Evolutionary conservation across 306 rosid genomes (phyloP), one percentile per base, ranked within the genome.

Genomic region (Vigna nakashimae): DNA sequence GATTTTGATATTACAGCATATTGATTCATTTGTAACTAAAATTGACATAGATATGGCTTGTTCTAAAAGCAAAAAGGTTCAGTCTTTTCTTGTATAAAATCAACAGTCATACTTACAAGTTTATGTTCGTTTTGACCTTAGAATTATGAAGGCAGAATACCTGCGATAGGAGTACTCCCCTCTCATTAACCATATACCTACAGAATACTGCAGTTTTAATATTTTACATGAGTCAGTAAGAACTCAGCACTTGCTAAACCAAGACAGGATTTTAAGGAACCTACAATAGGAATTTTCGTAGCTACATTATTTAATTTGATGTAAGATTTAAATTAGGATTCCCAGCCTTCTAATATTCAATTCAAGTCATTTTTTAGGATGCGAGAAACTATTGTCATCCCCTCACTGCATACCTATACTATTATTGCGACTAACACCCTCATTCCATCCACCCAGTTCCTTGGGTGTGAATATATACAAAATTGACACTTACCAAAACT

Each of bases 161-260:
- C 30, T 5, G 0, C 40, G 8, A 40, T 1, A 9, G 48, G 24
- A 57, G 53, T 4, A 22, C 18, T 34, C 8, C 58, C 66, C 49
- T 32, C 7, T 26, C 34, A n/a, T 13, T 7, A 76, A 69, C 74
- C 46, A 22, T 65, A 72, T 79, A 65, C 57, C 65, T 11, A 60
- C 16, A 16, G 8, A 28, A 32, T 36, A 46, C 50, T 51, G 63
- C 32, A n/a, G 16, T 38, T 42, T 64, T 26, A 24, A 8, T 67
- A 42, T 70, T 42, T 34, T n/a, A 38, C 72, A 48, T 7, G 67
- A 42, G 65, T 57, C 55, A 9, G 18, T 40, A 67, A 43, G 66
- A 77, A 56, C 65, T 76, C 14, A 3, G 42, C 57, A 49, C 17
- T 69, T 50, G 32, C 24, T 42, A 15, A 13, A 51, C 10, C n/a